Conservation (phyloP, 495 filamentous ascomycete species). For the Tuber calosporum region DNA sequence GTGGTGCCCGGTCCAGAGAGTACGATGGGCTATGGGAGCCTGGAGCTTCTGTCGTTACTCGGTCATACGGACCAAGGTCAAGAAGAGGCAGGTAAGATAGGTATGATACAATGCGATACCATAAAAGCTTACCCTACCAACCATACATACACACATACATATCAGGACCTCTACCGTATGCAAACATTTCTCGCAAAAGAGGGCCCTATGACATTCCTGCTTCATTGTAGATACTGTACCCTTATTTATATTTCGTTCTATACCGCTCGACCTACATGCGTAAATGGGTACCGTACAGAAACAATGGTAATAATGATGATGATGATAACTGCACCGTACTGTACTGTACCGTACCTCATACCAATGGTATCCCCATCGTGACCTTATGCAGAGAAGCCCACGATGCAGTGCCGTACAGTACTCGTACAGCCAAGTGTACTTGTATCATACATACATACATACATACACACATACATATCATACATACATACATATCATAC, state of each 20-base stretch:
- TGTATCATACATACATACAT: not conserved
- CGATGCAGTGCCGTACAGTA: not conserved
- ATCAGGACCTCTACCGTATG: not conserved
- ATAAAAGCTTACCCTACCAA: not conserved
- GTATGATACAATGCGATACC: too few species aligned
- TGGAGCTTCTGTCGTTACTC: conserved; percentile 10
- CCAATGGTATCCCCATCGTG: not conserved
- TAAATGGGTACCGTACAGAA: not conserved
- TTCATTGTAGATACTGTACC: not conserved
- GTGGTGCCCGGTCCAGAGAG: not conserved
- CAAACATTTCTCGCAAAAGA: not conserved
- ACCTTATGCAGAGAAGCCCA: not conserved
- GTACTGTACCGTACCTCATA: not conserved
- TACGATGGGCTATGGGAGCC: not conserved
- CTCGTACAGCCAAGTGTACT: not conserved
- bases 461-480: too few species aligned
- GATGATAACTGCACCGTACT: not conserved
- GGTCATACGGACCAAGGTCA: conserved; percentile 17
- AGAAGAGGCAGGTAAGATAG: not conserved
- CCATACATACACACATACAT: not conserved
- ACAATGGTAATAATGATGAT: too few species aligned
- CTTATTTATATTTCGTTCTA: not conserved
- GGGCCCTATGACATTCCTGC: not conserved
- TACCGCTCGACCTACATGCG: not conserved
- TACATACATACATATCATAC: too few species aligned